A percentile compares a stretch with the other conserved stretches of the same genome.
Evolutionary conservation across 2,329 filamentous ascomycete species (phyloP).

Genomic region (Fusarium sp.): DNA sequence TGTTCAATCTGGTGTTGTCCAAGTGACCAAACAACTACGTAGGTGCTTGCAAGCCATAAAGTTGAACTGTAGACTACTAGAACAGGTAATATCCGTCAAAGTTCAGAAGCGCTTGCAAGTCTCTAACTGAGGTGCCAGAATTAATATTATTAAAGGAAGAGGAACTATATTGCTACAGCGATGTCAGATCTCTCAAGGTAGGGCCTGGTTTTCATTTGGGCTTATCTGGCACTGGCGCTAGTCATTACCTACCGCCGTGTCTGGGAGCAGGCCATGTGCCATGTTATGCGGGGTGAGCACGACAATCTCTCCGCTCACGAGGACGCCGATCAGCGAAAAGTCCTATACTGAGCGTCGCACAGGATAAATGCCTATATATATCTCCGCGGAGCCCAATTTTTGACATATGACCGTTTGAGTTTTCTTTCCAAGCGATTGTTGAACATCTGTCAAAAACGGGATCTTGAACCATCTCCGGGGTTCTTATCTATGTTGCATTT

Average conservation of each 20-base stretch:
- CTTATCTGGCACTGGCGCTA: background rate
- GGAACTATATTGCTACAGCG: background rate
- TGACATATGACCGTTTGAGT: accelerated
- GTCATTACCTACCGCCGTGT: background rate
- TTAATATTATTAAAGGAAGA: background rate
- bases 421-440: accelerated
- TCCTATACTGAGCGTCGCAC: background rate
- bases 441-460: accelerated
- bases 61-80: too few species aligned
- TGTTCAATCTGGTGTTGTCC: background rate
- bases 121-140: background rate
- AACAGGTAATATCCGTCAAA: accelerated
- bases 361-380: background rate
- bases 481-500: background rate
- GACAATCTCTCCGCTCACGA: background rate
- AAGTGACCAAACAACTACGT: accelerated
- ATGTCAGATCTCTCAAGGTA: background rate
- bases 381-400: background rate
- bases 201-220: background rate
- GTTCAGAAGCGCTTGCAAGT: accelerated
- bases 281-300: background rate
- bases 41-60: background rate
- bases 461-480: accelerated
- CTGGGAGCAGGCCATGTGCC: background rate
- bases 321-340: background rate